A percentile compares a stretch with the other conserved stretches of the same genome.
Conservation (phyloP, 179 eudicot species). For the Heliamphora ciliata region DNA sequence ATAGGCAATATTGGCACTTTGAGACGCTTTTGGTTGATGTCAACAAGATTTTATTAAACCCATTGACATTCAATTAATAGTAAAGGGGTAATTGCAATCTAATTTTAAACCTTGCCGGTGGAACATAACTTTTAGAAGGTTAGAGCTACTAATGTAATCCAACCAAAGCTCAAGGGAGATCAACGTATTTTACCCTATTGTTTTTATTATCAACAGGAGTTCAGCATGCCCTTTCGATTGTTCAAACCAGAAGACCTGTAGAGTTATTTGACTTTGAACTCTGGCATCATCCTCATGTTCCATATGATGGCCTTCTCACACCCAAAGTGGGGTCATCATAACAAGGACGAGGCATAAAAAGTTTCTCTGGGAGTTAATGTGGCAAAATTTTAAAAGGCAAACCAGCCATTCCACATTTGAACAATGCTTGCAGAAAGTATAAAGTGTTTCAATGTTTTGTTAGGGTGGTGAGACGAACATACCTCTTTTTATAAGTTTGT, state of each 20-base stretch:
- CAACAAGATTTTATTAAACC: no score
- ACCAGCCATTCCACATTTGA: background rate
- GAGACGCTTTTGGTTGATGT: no score
- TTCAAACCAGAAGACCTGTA: background rate
- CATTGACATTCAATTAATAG: no score
- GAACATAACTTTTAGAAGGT: no score
- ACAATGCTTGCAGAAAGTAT: background rate
- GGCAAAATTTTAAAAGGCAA: background rate
- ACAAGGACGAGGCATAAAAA: background rate
- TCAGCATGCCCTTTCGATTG: no score
- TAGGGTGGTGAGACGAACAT: background rate
- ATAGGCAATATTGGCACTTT: no score
- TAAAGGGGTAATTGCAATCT: no score
- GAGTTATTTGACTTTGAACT: background rate
- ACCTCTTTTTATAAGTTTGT: background rate
- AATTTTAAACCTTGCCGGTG: no score
- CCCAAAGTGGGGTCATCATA: background rate
- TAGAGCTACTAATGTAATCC: no score
- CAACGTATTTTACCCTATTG: no score
- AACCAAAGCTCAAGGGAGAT: no score
- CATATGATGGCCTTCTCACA: background rate
- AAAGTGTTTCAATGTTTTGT: background rate
- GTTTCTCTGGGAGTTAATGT: background rate
- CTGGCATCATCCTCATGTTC: background rate
- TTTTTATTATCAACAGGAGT: no score